phyloP scores from a whole-genome alignment of 2,329 filamentous ascomycete genomes.

The Hansfordia pulvinata region DNA sequence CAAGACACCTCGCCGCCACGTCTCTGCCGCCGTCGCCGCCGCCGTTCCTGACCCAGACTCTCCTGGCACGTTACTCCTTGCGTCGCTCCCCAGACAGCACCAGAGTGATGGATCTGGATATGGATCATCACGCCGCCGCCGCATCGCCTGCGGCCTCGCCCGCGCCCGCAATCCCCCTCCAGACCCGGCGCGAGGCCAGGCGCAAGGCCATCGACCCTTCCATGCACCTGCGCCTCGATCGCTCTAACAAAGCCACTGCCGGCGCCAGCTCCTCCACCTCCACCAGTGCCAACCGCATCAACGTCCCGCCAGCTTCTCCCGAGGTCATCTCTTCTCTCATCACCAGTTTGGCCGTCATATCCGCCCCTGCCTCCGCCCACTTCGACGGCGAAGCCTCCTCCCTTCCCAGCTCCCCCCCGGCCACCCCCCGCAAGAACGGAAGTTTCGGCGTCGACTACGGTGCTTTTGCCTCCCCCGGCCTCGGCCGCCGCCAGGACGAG shows the following conservation, averaged over 20 bases:
- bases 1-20: no score
- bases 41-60: background rate
- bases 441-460: conserved; percentile 65
- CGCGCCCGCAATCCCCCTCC: conserved; percentile 14
- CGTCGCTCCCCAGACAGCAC: no score
- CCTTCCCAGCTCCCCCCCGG: conserved; percentile 22
- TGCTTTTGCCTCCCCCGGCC: conserved; percentile 39
- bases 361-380: conserved; percentile 52
- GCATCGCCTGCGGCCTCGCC: conserved; percentile 3
- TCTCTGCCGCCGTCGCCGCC: no score
- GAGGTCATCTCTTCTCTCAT: conserved; percentile 60
- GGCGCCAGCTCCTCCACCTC: no score
- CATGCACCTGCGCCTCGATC: conserved; percentile 14
- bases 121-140: no score
- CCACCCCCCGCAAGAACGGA: conserved; percentile 17
- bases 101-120: no score
- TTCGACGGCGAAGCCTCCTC: conserved; percentile 45
- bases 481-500: conserved; percentile 33
- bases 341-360: conserved; percentile 56
- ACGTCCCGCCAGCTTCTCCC: conserved; percentile 39
- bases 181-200: conserved; percentile 15
- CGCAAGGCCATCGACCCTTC: conserved; percentile 17
- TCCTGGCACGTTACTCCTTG: background rate
- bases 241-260: conserved; percentile 6
- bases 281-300: no score